phyloP scores from a whole-genome alignment of 2,329 filamentous ascomycete species.

The Hymenoscyphus salicellus region DNA sequence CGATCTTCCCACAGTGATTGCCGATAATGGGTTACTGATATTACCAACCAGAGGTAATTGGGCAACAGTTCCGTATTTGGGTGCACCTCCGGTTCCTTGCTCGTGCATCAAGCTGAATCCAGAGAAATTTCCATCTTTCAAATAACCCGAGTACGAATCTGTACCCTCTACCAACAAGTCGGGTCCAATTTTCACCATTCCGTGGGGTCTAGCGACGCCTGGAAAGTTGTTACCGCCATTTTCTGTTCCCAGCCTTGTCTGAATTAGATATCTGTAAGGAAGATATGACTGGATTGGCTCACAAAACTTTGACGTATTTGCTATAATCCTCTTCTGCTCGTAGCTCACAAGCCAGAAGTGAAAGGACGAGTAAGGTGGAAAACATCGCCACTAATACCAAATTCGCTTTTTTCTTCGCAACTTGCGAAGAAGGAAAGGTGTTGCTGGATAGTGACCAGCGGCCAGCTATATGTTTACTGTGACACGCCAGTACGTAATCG shows the following conservation, averaged over 20 bases:
- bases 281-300: not conserved
- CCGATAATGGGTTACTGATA: constrained; percentile 52
- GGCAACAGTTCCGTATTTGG: constrained; percentile 65
- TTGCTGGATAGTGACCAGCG: not conserved
- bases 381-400: not conserved
- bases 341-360: not conserved
- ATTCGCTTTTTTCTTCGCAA: not conserved
- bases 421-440: not conserved
- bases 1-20: constrained; percentile 55
- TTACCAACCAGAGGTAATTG: constrained; percentile 54
- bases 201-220: constrained; percentile 44
- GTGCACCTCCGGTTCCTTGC: constrained; percentile 64
- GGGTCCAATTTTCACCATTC: constrained; percentile 44
- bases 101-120: constrained; percentile 65
- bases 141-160: constrained; percentile 54
- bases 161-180: constrained; percentile 43
- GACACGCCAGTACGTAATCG: not conserved
- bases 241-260: constrained; percentile 37
- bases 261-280: constrained; percentile 6
- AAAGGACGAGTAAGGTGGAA: not conserved
- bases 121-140: constrained; percentile 50
- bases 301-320: constrained; percentile 32
- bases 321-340: constrained; percentile 20
- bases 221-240: constrained; percentile 46
- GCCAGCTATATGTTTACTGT: not conserved